These are phyloP conservation scores for Stemphylium beticola DNA, from an alignment of 2,329 filamentous ascomycete genomes.

Conservation along the genomic window DNA sequence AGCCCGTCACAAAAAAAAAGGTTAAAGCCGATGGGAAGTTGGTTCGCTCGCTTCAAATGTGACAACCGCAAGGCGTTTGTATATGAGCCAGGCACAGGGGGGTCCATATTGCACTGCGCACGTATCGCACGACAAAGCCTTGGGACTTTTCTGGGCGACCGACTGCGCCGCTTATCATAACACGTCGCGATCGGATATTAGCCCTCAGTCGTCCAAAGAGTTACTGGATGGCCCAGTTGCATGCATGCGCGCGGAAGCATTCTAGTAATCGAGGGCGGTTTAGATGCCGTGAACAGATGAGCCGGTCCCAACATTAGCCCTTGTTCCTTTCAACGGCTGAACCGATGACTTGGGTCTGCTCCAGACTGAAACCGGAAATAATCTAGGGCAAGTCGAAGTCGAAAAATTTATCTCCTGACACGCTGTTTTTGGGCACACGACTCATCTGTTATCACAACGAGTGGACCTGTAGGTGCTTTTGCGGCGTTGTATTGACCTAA, in stretches of 20 bases:
- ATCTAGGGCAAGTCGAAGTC: not conserved
- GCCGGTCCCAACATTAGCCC: constrained; percentile 7
- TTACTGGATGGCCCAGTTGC: not conserved
- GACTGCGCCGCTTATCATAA: constrained; percentile 9
- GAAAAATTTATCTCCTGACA: not conserved
- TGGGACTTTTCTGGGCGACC: not conserved
- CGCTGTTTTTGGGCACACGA: not conserved
- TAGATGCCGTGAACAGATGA: constrained; percentile 1
- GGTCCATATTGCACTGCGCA: not conserved
- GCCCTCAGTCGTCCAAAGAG: not conserved
- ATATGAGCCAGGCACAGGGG: constrained; percentile 4
- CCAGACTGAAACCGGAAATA: not conserved
- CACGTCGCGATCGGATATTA: constrained; percentile 1
- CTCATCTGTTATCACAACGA: not conserved
- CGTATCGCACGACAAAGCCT: constrained; percentile 2
- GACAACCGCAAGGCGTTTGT: constrained; percentile 7
- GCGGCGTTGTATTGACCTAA: not conserved
- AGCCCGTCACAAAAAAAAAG: not conserved
- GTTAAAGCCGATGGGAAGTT: constrained; percentile 1
- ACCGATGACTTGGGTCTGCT: constrained; percentile 6
- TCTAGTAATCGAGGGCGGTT: not conserved
- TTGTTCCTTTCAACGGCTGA: constrained; percentile 3
- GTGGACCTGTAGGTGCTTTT: no score
- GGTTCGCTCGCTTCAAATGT: constrained; percentile 8
- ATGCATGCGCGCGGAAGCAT: constrained; percentile 2